These are phyloP conservation scores for Mycena maculata DNA, from an alignment of 768 basidiomycete genomes.

Conservation along the genomic window DNA sequence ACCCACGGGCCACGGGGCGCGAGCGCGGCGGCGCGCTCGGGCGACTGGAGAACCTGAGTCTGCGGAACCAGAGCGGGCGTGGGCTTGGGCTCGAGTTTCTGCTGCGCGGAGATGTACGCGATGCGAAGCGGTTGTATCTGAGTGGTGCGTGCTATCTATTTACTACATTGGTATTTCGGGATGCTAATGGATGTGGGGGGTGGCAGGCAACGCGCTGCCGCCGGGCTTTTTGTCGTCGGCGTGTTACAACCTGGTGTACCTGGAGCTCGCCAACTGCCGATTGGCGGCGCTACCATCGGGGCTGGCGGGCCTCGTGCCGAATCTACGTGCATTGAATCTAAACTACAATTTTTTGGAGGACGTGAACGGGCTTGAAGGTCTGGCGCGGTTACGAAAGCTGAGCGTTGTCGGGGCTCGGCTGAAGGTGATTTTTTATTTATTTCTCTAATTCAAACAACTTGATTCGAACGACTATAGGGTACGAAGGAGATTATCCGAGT, in stretches of 20 bases:
- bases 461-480: constrained; percentile 43
- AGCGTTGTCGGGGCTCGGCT: constrained; percentile 89
- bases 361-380: constrained; percentile 71
- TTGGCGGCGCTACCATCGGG: constrained; percentile 78
- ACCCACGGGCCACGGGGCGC: constrained; percentile 22
- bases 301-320: constrained; percentile 77
- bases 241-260: constrained; percentile 90
- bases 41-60: constrained; percentile 87
- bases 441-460: background rate
- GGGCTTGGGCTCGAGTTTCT: constrained; percentile 71
- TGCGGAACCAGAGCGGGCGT: constrained; percentile 88
- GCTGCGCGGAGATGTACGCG: constrained; percentile 75
- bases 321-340: constrained; percentile 90
- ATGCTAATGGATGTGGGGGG: constrained; percentile 21
- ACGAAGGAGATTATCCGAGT: constrained; percentile 80
- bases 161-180: background rate
- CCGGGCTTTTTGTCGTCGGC: constrained; percentile 72
- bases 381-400: constrained; percentile 83
- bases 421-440: constrained; percentile 41
- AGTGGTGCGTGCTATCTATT: constrained; percentile 71
- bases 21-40: constrained; percentile 55
- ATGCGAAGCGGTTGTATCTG: constrained; percentile 94
- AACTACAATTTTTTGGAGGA: constrained; percentile 97
- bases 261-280: constrained; percentile 91
- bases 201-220: constrained; percentile 83